Conservation (phyloP, 305 asterid genomes). For the Fraxinus angustifolia region DNA sequence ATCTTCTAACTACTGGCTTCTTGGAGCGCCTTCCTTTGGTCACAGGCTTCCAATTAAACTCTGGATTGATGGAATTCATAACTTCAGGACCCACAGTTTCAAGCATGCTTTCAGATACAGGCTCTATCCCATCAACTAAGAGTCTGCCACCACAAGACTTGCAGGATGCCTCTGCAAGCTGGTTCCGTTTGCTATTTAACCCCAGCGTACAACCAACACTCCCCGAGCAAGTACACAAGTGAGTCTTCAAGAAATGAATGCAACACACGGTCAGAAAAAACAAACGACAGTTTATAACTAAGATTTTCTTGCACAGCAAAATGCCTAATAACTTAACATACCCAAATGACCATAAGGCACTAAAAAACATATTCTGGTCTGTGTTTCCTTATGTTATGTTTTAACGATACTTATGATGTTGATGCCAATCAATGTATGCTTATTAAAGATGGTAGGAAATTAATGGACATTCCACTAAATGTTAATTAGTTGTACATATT, state of each 20-base stretch:
- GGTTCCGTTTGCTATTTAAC: slow-evolving; percentile 23
- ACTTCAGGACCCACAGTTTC: slow-evolving; percentile 52
- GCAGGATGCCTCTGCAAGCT: slow-evolving; percentile 23
- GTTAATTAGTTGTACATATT: not conserved
- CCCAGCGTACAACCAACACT: slow-evolving; percentile 24
- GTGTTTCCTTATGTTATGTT: not conserved
- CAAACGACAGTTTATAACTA: not conserved
- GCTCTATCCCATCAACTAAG: slow-evolving; percentile 52
- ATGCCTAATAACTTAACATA: not conserved
- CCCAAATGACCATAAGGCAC: not conserved
- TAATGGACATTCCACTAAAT: not conserved
- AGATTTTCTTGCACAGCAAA: not conserved
- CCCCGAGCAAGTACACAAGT: slow-evolving; percentile 35
- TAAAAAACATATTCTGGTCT: not conserved
- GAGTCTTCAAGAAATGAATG: slow-evolving; percentile 32
- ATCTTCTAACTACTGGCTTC: slow-evolving; percentile 55
- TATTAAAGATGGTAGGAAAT: not conserved
- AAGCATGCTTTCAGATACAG: slow-evolving; percentile 45
- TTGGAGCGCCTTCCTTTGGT: slow-evolving; percentile 68
- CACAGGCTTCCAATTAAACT: slow-evolving; percentile 67
- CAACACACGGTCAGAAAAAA: slow-evolving; percentile 17
- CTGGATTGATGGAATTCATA: slow-evolving; percentile 44
- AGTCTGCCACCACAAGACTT: slow-evolving; percentile 36
- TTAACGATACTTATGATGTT: not conserved
- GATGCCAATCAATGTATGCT: not conserved